Percentiles rank a stretch among this genome's conserved stretches.
Conservation (phyloP, 305 asterid genomes). For the Fraxinus baroniana region DNA sequence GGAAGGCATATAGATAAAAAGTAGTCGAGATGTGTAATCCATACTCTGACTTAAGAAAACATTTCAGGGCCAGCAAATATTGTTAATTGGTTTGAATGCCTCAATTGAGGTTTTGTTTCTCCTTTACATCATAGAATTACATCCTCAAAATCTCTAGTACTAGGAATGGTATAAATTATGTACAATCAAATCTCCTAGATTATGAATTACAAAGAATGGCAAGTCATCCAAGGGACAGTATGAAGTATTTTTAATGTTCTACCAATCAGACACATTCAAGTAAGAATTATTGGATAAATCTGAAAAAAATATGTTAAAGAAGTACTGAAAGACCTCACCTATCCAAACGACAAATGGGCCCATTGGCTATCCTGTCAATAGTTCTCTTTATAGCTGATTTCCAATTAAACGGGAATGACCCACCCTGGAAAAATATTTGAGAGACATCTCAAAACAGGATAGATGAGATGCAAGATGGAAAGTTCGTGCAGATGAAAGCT, state of each 20-base stretch:
- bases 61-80: background rate
- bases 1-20: background rate
- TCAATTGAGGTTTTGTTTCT: background rate
- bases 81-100: background rate
- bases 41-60: background rate
- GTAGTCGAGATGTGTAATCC: background rate
- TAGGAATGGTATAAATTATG: background rate
- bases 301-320: background rate
- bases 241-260: background rate
- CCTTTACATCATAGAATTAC: background rate
- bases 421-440: constrained; percentile 61
- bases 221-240: background rate
- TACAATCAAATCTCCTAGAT: background rate
- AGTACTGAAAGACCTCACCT: constrained; percentile 48
- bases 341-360: constrained; percentile 65
- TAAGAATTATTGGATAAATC: constrained; percentile 10
- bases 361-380: constrained; percentile 61
- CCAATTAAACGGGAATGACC: constrained; percentile 96
- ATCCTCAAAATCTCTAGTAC: background rate
- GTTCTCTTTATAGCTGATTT: constrained; percentile 77
- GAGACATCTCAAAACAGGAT: constrained; percentile 28
- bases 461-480: constrained; percentile 17
- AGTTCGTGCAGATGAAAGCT: constrained; percentile 34
- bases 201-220: background rate
- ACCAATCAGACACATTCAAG: background rate